Base-by-base conservation (phyloP, 108 stramenopile species). In the Cyclotella atomus region DNA sequence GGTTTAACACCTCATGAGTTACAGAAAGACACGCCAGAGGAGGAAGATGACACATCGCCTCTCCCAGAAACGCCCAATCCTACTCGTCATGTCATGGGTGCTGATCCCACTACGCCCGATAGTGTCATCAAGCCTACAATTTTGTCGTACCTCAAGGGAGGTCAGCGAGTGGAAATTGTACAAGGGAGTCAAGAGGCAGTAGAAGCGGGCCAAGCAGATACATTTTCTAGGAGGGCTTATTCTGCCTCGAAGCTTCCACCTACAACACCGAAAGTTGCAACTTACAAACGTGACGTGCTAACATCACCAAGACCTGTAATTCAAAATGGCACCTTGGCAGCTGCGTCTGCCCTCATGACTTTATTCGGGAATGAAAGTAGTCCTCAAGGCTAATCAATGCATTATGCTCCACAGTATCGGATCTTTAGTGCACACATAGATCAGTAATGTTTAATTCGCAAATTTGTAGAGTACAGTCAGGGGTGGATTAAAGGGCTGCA, bases 101-200 rank as follows among this genome's bases (percentile, higher is more conserved):
- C 38, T 16, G 61, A 68, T 0, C 54, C 53, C 32, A 62, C 30
- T 19, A 65, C 79, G 16, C 79, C 79, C 2, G 79, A 81, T 36
- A 81, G 79, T 65, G 68, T 69, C 17, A 81, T 81, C 8, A 57
- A 65, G 43, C 79, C 79, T 0, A 81, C 57, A 49, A 43, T 69
- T 10, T 57, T 81, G 27, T 47, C 57, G 14, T 79, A 71, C 47
- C 41, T 50, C 3, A 30, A 44, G 15, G 65, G 28, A 19, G 36
- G 46, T 32, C 45, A 65, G 3, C 29, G 19, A 12, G 25, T 49
- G 7, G 64, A 49, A 49, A 4, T 65, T 14, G 0, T 30, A 1
- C 7, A 45, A 30, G 45, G 30, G 3, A 30, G 20, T 21, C 20
- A 44, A 0, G 23, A 61, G 36, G 38, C 36, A 30, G 0, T 38